A percentile compares a stretch with the other conserved stretches of the same genome.
These are phyloP conservation scores for Neoboletus subvelutipes DNA, from an alignment of 768 basidiomycete genomes.

Conservation along the genomic window DNA sequence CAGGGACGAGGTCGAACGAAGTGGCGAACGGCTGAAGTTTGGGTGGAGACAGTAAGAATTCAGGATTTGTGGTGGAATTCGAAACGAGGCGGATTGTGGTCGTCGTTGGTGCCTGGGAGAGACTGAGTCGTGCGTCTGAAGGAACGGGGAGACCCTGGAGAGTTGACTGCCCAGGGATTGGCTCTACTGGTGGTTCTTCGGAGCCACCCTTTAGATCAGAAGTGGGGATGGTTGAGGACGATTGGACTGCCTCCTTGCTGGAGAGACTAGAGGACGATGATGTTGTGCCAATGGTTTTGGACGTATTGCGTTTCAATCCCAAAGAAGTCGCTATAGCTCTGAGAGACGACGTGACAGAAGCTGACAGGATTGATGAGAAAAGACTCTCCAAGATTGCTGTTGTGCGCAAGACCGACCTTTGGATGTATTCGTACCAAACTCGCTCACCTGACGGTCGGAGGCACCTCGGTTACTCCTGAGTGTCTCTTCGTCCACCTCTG, in stretches of 20 bases:
- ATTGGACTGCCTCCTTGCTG: constrained; percentile 16
- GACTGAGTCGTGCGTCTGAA: constrained; percentile 56
- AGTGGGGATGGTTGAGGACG: constrained; percentile 31
- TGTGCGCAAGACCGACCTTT: constrained; percentile 46
- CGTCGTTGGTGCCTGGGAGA: constrained; percentile 47
- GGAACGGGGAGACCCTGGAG: constrained; percentile 65
- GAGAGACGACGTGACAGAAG: constrained; percentile 70
- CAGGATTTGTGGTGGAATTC: constrained; percentile 19
- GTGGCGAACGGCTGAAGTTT: constrained; percentile 65
- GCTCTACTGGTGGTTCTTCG: constrained; percentile 35
- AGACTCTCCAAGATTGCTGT: neutral
- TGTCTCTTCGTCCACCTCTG: constrained; percentile 57
- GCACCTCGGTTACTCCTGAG: constrained; percentile 44
- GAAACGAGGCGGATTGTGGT: constrained; percentile 51
- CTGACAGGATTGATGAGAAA: constrained; percentile 33
- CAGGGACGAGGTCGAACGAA: constrained; percentile 64
- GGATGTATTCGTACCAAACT: constrained; percentile 72
- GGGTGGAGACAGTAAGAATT: constrained; percentile 48
- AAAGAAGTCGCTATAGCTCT: constrained; percentile 75
- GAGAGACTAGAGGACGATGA: constrained; percentile 34
- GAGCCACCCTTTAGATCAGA: constrained; percentile 22
- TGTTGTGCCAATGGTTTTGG: constrained; percentile 10
- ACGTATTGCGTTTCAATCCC: constrained; percentile 56
- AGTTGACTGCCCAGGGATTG: constrained; percentile 58
- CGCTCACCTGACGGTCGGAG: constrained; percentile 43